Base-by-base conservation (phyloP, 2,329 filamentous ascomycete species). In the Orbilia oligospora region DNA sequence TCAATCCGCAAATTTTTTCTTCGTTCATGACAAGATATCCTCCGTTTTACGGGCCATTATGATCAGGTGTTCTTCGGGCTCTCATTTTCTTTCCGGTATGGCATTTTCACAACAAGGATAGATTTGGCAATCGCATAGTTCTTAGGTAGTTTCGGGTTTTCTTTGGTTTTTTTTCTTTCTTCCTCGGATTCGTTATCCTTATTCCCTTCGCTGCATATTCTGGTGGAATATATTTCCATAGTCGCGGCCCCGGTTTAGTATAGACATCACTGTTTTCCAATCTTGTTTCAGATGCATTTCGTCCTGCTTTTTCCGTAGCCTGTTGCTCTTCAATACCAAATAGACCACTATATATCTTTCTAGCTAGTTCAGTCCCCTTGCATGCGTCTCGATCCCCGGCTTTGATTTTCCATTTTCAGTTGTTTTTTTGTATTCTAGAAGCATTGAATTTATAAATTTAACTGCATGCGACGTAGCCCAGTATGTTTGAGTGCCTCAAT, bases 11-110 rank as follows among this genome's bases (percentile, higher is more conserved):
- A 36, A 49, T 49, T 65, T 36, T 65, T 49, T n/a, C n/a, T 48
- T 64, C 27, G 8, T 20, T 33, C 24, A 48, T 27, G 24, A 27
- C 10, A 48, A 49, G 70, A 67, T 73, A 67, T 73, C 51, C 70
- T 61, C 51, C 49, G 36, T 67, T 24, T 56, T 76, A 71, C 56
- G 66, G 72, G 56, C 72, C 66, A 58, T 70, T 67, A 71, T 48
- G 49, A 71, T 77, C 71, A 48, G 72, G 72, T 71, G 67, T 71
- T 76, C 71, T 76, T 68, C 41, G 22, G 53, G 30, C 48, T 44
- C 46, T 53, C 38, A 46, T 9, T 44, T 63, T 38, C 22, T 58
- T 70, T 63, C 33, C 10, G 46, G 36, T 51, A 20, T 6, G 24
- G 48, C 38, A 55, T 55, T 56, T 56, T 69, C 48, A 67, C 38